Conservation (phyloP, 306 rosid genomes). For the Cicer cuneatum region DNA sequence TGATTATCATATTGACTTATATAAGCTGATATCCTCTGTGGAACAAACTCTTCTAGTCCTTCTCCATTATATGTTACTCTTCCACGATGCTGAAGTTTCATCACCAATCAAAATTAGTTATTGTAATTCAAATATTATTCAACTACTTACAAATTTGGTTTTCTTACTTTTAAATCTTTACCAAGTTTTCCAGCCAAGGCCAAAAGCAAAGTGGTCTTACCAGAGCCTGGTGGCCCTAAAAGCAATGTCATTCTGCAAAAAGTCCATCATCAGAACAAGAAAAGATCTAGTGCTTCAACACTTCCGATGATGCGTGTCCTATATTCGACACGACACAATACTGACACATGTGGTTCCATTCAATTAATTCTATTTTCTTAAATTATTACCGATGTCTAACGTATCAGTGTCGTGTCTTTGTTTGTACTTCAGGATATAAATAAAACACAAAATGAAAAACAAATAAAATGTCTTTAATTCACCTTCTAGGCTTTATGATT, state of each 20-base stretch:
- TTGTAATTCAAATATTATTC: neutral
- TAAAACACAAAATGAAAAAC: neutral
- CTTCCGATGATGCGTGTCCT: no score
- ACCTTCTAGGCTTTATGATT: slow-evolving; percentile 57
- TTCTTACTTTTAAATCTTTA: slow-evolving; percentile 50
- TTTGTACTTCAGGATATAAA: no score
- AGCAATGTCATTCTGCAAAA: slow-evolving; percentile 65
- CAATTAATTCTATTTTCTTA: no score
- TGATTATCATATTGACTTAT: slow-evolving; percentile 84
- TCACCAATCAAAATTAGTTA: slow-evolving; percentile 22
- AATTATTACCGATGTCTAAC: no score
- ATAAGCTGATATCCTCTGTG: slow-evolving; percentile 80
- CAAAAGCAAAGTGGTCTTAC: slow-evolving; percentile 68
- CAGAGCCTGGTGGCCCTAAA: slow-evolving; percentile 62
- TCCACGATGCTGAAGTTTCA: slow-evolving; percentile 64
- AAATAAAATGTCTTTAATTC: slow-evolving; percentile 10
- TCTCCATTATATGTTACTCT: slow-evolving; percentile 80
- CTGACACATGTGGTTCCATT: no score
- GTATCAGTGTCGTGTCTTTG: no score
- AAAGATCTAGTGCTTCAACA: neutral
- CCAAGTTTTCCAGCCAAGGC: slow-evolving; percentile 64
- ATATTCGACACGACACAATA: no score
- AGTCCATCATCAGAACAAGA: slow-evolving; percentile 15
- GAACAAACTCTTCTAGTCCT: slow-evolving; percentile 75
- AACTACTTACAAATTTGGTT: neutral